Evolutionary conservation across 257 asterid species (phyloP).

Genomic region (Fraxinus pennsylvanica): DNA sequence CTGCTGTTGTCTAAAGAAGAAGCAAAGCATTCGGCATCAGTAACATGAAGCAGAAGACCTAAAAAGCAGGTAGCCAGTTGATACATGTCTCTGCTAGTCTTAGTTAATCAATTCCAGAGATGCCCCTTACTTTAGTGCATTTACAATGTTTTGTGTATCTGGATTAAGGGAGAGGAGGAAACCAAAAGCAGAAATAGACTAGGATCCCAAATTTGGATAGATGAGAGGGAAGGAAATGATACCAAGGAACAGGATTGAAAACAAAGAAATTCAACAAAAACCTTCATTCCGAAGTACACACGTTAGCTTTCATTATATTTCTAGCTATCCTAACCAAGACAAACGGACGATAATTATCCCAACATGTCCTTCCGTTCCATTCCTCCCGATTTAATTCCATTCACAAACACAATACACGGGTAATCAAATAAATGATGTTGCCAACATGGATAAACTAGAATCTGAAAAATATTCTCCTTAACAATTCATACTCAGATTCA

Average conservation of each 20-base stretch:
- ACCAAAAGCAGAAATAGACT: neutral
- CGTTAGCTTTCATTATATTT: no score
- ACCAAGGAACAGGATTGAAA: neutral
- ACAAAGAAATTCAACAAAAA: neutral
- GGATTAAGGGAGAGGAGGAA: neutral
- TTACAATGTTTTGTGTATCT: neutral
- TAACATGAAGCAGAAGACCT: neutral
- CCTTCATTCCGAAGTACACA: no score
- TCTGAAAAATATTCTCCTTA: neutral
- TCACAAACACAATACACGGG: neutral
- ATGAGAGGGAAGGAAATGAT: neutral
- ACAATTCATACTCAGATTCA: neutral
- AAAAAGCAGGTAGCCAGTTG: neutral
- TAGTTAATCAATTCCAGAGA: neutral
- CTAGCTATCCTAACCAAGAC: no score
- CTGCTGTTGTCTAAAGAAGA: constrained; percentile 79
- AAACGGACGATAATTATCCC: neutral
- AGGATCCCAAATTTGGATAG: neutral
- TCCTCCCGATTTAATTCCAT: neutral
- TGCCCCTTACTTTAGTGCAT: neutral
- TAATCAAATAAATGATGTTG: neutral
- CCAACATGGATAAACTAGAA: neutral
- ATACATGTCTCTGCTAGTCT: neutral
- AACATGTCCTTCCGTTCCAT: neutral
- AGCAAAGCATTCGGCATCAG: neutral